These are phyloP conservation scores for Margaritispora aquatica DNA, from an alignment of 495 filamentous ascomycete genomes.

Conservation along the genomic window DNA sequence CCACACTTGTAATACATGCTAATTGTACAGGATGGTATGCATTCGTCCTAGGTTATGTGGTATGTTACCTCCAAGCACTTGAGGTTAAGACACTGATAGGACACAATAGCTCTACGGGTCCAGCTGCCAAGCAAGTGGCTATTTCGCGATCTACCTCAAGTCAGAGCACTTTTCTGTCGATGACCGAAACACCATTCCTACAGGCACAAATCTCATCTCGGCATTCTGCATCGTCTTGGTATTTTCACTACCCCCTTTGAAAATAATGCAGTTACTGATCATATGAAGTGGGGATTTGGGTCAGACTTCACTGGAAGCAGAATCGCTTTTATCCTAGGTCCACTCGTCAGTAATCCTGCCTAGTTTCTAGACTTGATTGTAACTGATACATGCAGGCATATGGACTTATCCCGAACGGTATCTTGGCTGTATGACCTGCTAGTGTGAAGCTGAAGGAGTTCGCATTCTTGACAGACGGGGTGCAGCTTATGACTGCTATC, in stretches of 20 bases:
- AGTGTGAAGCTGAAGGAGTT: slow-evolving; percentile 21
- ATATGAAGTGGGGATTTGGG: slow-evolving; percentile 19
- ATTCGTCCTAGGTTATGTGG: slow-evolving; percentile 19
- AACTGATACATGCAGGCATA: slow-evolving; percentile 10
- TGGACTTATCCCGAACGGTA: slow-evolving; percentile 28
- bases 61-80: not conserved
- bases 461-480: slow-evolving; percentile 19
- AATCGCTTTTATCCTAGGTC: slow-evolving; percentile 16
- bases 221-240: slow-evolving; percentile 58
- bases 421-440: slow-evolving; percentile 23
- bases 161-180: slow-evolving; percentile 20
- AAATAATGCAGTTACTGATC: not conserved
- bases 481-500: slow-evolving; percentile 30
- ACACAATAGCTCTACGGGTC: slow-evolving; percentile 21
- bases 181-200: slow-evolving; percentile 38
- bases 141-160: slow-evolving; percentile 22
- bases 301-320: slow-evolving; percentile 21
- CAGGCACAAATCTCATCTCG: slow-evolving; percentile 94
- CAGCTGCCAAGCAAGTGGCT: slow-evolving; percentile 15
- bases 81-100: not conserved
- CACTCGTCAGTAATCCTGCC: slow-evolving; percentile 6
- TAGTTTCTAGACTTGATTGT: not conserved
- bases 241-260: slow-evolving; percentile 2
- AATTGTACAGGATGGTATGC: slow-evolving; percentile 21
- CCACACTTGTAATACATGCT: too few relatives aligned